phyloP scores from a whole-genome alignment of 345 rosid species.

The Chamaenerion angustifolium region DNA sequence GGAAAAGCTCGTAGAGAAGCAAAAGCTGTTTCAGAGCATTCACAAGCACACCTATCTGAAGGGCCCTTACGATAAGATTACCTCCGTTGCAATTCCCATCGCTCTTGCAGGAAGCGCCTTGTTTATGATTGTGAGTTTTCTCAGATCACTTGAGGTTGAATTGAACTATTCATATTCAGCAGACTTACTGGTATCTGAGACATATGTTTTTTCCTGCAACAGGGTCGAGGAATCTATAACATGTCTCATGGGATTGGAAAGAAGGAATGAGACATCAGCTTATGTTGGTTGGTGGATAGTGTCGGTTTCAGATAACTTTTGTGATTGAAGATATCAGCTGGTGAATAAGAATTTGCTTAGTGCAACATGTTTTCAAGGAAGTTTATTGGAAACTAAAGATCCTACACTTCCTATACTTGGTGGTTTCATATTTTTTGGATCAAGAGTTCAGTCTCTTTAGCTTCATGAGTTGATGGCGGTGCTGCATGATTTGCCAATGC shows the following conservation, averaged over 20 bases:
- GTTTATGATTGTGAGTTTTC: constrained; percentile 25
- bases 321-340: background rate
- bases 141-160: background rate
- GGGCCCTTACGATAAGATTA: constrained; percentile 31
- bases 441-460: no score
- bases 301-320: background rate
- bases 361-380: constrained; percentile 4
- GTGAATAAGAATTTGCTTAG: constrained; percentile 8
- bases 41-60: constrained; percentile 33
- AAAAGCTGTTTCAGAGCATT: constrained; percentile 22
- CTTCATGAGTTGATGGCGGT: no score
- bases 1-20: constrained; percentile 19
- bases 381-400: background rate
- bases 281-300: background rate
- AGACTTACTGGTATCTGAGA: background rate
- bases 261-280: constrained; percentile 11
- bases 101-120: constrained; percentile 22
- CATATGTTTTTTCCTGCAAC: background rate
- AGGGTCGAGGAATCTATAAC: constrained; percentile 17
- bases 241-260: constrained; percentile 21
- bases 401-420: background rate
- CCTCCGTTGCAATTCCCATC: constrained; percentile 32
- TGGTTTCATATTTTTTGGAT: no score
- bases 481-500: no score
- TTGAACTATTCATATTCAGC: background rate